phyloP scores from a whole-genome alignment of 148 eudicot genomes.

The Linanthus parryae region DNA sequence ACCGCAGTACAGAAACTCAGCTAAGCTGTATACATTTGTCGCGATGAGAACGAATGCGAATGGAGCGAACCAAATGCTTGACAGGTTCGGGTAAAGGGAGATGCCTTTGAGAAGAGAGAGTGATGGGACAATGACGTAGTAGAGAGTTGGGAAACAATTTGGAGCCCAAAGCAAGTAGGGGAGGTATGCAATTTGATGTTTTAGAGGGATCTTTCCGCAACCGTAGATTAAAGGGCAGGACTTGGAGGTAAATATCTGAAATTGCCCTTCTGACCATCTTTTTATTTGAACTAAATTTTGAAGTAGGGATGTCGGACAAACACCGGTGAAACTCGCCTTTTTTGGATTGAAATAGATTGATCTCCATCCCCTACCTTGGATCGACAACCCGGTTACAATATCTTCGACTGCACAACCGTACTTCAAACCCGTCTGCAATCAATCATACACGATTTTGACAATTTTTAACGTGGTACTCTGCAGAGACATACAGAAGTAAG shows the following conservation, averaged over 20 bases:
- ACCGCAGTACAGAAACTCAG: conserved; percentile 30
- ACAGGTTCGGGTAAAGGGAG: conserved; percentile 25
- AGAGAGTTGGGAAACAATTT: conserved; percentile 16
- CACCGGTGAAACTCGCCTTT: background rate
- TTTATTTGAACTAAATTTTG: conserved; percentile 5
- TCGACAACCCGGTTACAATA: background rate
- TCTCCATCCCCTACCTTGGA: conserved; percentile 7
- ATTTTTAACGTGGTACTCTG: too few species aligned
- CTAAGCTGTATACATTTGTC: conserved; percentile 22
- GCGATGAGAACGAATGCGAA: conserved; percentile 27
- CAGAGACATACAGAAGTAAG: too few species aligned
- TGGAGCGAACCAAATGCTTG: conserved; percentile 46
- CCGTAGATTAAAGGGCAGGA: conserved; percentile 16
- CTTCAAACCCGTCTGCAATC: conserved; percentile 9
- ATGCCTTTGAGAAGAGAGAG: conserved; percentile 12
- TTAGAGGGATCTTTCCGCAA: conserved; percentile 11
- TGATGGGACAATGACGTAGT: conserved; percentile 13
- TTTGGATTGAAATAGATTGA: conserved; percentile 4
- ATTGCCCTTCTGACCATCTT: conserved; percentile 12
- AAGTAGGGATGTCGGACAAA: conserved; percentile 11
- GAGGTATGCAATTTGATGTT: conserved; percentile 13
- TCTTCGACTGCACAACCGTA: conserved; percentile 16
- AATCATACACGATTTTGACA: background rate
- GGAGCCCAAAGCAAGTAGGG: conserved; percentile 17
- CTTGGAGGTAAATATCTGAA: conserved; percentile 21